These are phyloP conservation scores for Claviceps sorghi DNA, from an alignment of 2,329 filamentous ascomycete genomes.

Conservation along the genomic window DNA sequence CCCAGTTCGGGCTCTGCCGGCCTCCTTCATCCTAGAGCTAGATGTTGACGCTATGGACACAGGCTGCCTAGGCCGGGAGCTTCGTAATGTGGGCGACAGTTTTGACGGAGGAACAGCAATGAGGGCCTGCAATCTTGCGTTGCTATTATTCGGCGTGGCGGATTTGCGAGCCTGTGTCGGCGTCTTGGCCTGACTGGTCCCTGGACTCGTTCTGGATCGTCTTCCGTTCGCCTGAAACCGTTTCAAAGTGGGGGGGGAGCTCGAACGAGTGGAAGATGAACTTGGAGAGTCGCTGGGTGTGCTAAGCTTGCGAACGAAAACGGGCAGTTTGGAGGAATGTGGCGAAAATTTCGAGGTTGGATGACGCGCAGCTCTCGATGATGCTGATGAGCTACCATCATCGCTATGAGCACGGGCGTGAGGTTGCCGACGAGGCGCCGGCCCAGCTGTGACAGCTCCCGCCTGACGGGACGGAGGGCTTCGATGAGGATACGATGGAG, in stretches of 20 bases:
- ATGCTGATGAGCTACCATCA: conserved; percentile 24
- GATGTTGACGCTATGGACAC: conserved; percentile 62
- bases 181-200: conserved; percentile 27
- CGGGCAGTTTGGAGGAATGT: conserved; percentile 28
- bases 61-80: conserved; percentile 66
- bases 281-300: conserved; percentile 32
- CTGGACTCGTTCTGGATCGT: conserved; percentile 22
- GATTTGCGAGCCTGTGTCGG: conserved; percentile 27
- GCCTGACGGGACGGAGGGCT: conserved; percentile 10
- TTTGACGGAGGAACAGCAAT: conserved; percentile 57
- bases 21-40: conserved; percentile 50
- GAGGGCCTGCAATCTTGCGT: conserved; percentile 53
- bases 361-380: conserved; percentile 15
- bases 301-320: conserved; percentile 30
- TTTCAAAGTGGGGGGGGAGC: conserved; percentile 36
- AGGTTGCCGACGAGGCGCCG: conserved; percentile 14
- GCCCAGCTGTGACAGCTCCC: not conserved
- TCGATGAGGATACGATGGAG: conserved; percentile 53
- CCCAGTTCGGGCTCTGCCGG: conserved; percentile 30
- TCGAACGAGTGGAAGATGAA: conserved; percentile 38
- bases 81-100: conserved; percentile 64
- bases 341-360: conserved; percentile 15
- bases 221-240: conserved; percentile 28
- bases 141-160: conserved; percentile 37
- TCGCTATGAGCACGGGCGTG: conserved; percentile 47